phyloP scores from a whole-genome alignment of 805 yeast species.

The Candida koratica region DNA sequence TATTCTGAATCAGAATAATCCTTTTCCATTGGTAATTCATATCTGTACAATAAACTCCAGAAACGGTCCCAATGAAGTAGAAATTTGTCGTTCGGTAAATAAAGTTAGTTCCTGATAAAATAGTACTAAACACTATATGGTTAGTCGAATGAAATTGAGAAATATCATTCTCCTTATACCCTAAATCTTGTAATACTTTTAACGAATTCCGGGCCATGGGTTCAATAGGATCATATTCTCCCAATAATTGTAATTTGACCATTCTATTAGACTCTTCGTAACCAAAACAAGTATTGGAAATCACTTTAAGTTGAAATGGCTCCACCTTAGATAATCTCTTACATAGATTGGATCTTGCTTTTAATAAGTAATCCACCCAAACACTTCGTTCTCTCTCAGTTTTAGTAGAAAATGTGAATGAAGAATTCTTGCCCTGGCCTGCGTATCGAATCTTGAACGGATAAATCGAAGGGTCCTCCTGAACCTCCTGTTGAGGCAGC shows the following conservation, averaged over 20 bases:
- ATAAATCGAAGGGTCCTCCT: slow-evolving; percentile 30
- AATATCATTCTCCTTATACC: slow-evolving; percentile 24
- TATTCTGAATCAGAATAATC: slow-evolving; percentile 48
- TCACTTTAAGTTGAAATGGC: slow-evolving; percentile 50
- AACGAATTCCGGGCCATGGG: slow-evolving; percentile 22
- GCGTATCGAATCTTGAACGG: slow-evolving; percentile 56
- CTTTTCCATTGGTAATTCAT: slow-evolving; percentile 52
- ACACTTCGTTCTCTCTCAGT: slow-evolving; percentile 47
- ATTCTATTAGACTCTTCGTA: slow-evolving; percentile 55
- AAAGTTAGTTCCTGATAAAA: slow-evolving; percentile 46
- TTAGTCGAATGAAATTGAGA: slow-evolving; percentile 21
- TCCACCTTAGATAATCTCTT: slow-evolving; percentile 35
- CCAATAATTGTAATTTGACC: slow-evolving; percentile 49
- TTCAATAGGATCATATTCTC: slow-evolving; percentile 51
- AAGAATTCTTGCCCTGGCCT: slow-evolving; percentile 49
- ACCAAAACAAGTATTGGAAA: slow-evolving; percentile 60
- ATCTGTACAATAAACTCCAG: slow-evolving; percentile 60
- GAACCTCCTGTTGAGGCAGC: slow-evolving; percentile 18
- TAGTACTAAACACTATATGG: slow-evolving; percentile 30
- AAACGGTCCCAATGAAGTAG: slow-evolving; percentile 54
- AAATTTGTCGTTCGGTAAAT: slow-evolving; percentile 43
- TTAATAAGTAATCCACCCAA: slow-evolving; percentile 45
- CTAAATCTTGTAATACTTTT: slow-evolving; percentile 19
- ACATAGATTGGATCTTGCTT: slow-evolving; percentile 25
- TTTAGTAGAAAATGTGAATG: slow-evolving; percentile 49